These are phyloP conservation scores for Acrocalymma vagum DNA, from an alignment of 2,329 filamentous ascomycete species.

Conservation along the genomic window DNA sequence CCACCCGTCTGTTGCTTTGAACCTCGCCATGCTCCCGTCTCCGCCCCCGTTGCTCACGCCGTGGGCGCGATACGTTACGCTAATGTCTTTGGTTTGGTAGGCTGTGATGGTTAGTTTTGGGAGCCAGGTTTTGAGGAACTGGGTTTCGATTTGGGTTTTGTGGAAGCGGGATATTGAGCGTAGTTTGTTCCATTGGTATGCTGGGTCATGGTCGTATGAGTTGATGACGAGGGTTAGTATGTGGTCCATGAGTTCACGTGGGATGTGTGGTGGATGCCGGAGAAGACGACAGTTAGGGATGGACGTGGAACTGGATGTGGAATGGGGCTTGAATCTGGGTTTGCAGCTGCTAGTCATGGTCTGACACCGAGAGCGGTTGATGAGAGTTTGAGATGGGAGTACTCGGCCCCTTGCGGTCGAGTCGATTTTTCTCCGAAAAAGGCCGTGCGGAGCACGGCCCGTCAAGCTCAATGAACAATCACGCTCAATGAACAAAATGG, in stretches of 20 bases:
- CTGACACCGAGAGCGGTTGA: too few relatives aligned
- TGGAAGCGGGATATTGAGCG: conserved; percentile 10
- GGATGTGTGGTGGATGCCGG: conserved; percentile 4
- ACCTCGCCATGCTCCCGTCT: not conserved
- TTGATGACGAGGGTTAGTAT: conserved; percentile 11
- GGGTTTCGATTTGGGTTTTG: conserved; percentile 5
- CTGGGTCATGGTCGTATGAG: conserved; percentile 8
- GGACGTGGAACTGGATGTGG: conserved; percentile 9
- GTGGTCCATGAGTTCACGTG: conserved; percentile 9
- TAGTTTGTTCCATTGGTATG: conserved; percentile 13
- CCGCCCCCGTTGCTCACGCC: conserved; percentile 2
- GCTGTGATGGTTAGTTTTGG: conserved; percentile 6
- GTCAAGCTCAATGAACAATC: too few relatives aligned
- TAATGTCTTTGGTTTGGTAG: too few relatives aligned
- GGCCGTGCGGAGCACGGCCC: too few relatives aligned
- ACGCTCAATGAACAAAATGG: too few relatives aligned
- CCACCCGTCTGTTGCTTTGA: conserved; percentile 3
- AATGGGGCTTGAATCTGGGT: too few relatives aligned
- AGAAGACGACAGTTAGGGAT: too few relatives aligned
- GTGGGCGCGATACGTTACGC: not conserved
- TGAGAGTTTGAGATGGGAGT: too few relatives aligned
- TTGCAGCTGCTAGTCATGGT: too few relatives aligned
- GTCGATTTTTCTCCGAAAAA: too few relatives aligned
- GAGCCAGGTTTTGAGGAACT: conserved; percentile 9
- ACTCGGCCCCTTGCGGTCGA: too few relatives aligned